Base-by-base conservation (phyloP, 1,284 basidiomycete species). In the Trichosporon coremiiforme region DNA sequence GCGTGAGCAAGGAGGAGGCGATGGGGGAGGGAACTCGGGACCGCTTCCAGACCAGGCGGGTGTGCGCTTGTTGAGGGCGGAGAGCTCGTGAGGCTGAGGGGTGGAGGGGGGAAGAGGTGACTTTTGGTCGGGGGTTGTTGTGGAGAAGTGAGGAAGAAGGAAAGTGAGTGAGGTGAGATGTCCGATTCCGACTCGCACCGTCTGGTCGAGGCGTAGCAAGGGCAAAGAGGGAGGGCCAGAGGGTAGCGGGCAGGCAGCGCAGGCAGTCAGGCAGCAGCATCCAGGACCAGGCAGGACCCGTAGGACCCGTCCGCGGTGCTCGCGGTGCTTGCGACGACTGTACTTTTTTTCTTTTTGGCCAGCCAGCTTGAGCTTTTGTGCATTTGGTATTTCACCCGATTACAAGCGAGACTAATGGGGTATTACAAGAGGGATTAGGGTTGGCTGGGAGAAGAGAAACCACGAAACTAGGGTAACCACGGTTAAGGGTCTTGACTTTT, bases 31-130 rank as follows among this genome's bases (percentile, higher is more conserved):
- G 63, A 10, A 10, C 22, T 66, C 66, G 53, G 67, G 29, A 41
- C 13, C 64, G 66, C 29, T 65, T 50, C 41, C 64, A 65, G 17
- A 50, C 45, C 64, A 62, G 64, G 64, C 64, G 64, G 20, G 57
- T 33, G 29, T 31, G 29, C 57, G 57, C 57, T 62, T 62, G 57
- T n/a, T 53, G 64, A 15, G 22, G 36, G 38, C 36, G 64, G 38
- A 36, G 25, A 36, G 63, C 63, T 62, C 57, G 57, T 31, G 31
- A 31, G 57, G 57, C 57, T 62, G 57, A 33, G 57, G 33, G 31
- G 29, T n/a, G 57, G 57, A 62, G 57, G 29, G 57, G 55, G 57
- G 57, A 29, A 29, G 25, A 31, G 55, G 29, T 62, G 57, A 62
- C 57, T 33, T 62, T 33, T 35, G 57, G 57, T 31, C 33, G 57